Base-by-base conservation (phyloP, 2,329 filamentous ascomycete genomes). In the Scedosporium boydii region DNA sequence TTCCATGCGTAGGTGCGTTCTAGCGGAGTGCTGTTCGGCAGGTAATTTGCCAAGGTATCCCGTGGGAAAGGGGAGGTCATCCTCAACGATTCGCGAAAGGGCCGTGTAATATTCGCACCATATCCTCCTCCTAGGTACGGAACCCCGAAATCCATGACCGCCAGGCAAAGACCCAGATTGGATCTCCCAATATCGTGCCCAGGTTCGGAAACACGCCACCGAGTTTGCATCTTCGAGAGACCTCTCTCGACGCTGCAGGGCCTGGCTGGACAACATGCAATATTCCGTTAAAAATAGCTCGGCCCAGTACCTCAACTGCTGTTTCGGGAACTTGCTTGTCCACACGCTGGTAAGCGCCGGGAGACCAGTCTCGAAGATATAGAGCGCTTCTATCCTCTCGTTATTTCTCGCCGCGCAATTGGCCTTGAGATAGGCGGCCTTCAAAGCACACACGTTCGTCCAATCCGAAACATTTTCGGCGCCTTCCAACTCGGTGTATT, bases 21-120 rank as follows among this genome's bases (percentile, higher is more conserved):
- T 84, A 41, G 80, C 78, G 3, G 83, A 87, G n/a, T 27, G 51
- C 16, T 78, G 73, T 48, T 84, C 81, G 41, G 76, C 76, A 10
- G 76, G 68, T 42, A 73, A 70, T 55, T 75, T 69, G 66, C 72
- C 69, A 61, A 77, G 66, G 65, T 80, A 74, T 3, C 77, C 82
- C 0, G 78, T 77, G 1, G 83, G 80, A 60, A 86, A 90, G 0
- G 86, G 78, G 23, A 90, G 70, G 63, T 86, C 83, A 61, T 85
- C 76, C 68, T 88, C 87, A 6, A 97, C 74, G 42, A 96, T 84
- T n/a, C 80, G 80, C 1, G 92, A 96, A 18, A 97, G 77, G 1
- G 89, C 85, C 55, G 85, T 77, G 71, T 96, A 96, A 73, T 97
- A 97, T 65, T 90, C 85, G 68, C 84, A 87, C 93, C 93, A 97